Percentiles rank a stretch among this genome's conserved stretches.
Conservation (phyloP, 495 filamentous ascomycete species). For the Penicillium herquei region DNA sequence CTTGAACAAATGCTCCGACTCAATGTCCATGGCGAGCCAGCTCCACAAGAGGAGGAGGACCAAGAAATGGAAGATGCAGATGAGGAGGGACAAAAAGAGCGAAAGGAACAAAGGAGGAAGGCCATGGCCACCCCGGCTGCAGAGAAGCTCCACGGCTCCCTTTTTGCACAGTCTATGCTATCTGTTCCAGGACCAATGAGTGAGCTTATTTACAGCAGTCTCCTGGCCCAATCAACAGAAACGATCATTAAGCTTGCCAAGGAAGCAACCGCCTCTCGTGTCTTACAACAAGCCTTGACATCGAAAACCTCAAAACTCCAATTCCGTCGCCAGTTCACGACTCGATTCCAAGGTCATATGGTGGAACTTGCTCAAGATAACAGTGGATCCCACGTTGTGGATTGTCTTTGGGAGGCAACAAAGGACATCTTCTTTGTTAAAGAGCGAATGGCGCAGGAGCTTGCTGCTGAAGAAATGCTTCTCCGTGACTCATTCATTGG, state of each 20-base stretch:
- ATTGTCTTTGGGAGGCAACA: slow-evolving; percentile 69
- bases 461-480: slow-evolving; percentile 57
- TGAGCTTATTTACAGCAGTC: slow-evolving; percentile 54
- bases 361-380: slow-evolving; percentile 65
- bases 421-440: slow-evolving; percentile 63
- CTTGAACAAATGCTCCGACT: slow-evolving; percentile 59
- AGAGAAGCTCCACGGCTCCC: slow-evolving; percentile 60
- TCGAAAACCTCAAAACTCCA: slow-evolving; percentile 53
- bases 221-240: slow-evolving; percentile 44
- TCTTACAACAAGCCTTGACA: slow-evolving; percentile 68
- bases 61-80: slow-evolving; percentile 32
- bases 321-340: slow-evolving; percentile 61
- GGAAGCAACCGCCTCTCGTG: slow-evolving; percentile 62
- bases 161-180: slow-evolving; percentile 66
- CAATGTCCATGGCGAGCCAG: slow-evolving; percentile 28
- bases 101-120: slow-evolving; percentile 32
- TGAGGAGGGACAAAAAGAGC: slow-evolving; percentile 36
- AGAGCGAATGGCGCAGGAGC: slow-evolving; percentile 64
- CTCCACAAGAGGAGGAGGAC: slow-evolving; percentile 13
- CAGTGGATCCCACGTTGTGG: slow-evolving; percentile 75
- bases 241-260: slow-evolving; percentile 50
- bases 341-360: slow-evolving; percentile 57
- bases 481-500: slow-evolving; percentile 75
- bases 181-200: slow-evolving; percentile 55
- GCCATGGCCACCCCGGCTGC: slow-evolving; percentile 30